Evolutionary conservation across 129 eudicot genomes (phyloP).

Genomic region (Centaurea solstitialis): DNA sequence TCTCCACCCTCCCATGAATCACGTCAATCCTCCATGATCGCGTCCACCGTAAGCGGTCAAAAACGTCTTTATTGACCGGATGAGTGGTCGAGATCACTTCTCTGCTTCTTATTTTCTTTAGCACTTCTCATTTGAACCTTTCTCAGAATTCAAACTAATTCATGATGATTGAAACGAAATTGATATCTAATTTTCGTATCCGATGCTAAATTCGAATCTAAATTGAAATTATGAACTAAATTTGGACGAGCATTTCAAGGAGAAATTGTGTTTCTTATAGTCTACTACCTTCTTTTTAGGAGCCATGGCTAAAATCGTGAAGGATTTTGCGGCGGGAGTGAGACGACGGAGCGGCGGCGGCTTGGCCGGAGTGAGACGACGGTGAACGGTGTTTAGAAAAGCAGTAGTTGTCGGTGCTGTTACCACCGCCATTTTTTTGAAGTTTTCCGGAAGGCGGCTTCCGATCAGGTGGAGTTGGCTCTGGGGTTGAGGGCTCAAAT

Average conservation of each 20-base stretch:
- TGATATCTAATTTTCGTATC: background rate
- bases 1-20: too few relatives aligned
- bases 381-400: slow-evolving; percentile 31
- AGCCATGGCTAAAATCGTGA: slow-evolving; percentile 74
- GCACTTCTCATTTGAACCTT: too few relatives aligned
- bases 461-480: background rate
- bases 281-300: slow-evolving; percentile 79
- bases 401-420: slow-evolving; percentile 37
- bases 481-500: background rate
- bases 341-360: slow-evolving; percentile 24
- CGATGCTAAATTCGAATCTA: background rate
- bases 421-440: slow-evolving; percentile 51
- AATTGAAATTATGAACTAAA: background rate
- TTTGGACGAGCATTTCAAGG: background rate
- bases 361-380: slow-evolving; percentile 22
- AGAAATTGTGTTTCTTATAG: background rate
- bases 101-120: too few relatives aligned
- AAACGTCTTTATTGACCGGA: too few relatives aligned
- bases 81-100: too few relatives aligned
- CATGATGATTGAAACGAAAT: background rate
- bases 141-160: too few relatives aligned
- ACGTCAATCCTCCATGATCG: too few relatives aligned
- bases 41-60: too few relatives aligned
- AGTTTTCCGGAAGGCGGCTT: background rate
- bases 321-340: slow-evolving; percentile 35